phyloP scores from a whole-genome alignment of 163 green algal genomes.

The Prototheca wickerhamii region DNA sequence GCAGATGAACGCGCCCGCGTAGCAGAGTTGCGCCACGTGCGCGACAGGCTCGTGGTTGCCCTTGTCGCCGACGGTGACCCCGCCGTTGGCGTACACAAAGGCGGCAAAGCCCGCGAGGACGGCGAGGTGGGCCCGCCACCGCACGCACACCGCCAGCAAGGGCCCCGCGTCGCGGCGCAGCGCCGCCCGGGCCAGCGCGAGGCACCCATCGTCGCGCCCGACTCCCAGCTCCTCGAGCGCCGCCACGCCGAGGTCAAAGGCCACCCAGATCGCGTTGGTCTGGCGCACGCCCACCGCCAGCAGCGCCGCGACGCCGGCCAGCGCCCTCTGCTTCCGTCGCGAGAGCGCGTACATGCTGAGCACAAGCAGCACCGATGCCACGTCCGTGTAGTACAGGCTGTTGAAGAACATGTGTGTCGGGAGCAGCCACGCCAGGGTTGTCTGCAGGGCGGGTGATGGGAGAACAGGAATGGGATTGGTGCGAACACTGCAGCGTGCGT shows the following conservation, averaged over 20 bases:
- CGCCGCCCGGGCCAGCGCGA: not conserved
- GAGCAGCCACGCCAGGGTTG: not conserved
- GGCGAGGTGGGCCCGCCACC: not conserved
- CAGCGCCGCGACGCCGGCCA: slow-evolving; percentile 32
- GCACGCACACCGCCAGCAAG: not conserved
- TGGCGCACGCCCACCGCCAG: slow-evolving; percentile 67
- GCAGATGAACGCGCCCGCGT: slow-evolving; percentile 24
- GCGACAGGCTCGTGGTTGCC: slow-evolving; percentile 51
- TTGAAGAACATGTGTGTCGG: slow-evolving; percentile 83
- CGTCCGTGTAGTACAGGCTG: slow-evolving; percentile 92
- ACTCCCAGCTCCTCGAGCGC: slow-evolving; percentile 17
- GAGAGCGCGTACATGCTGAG: slow-evolving; percentile 48
- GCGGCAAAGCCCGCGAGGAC: slow-evolving; percentile 46
- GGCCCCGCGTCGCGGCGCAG: not conserved
- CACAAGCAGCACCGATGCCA: slow-evolving; percentile 54
- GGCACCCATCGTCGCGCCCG: not conserved
- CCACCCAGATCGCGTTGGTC: slow-evolving; percentile 87
- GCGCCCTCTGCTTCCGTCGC: not conserved
- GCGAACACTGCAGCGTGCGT: not conserved
- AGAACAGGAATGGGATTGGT: not conserved
- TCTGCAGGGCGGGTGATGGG: not conserved
- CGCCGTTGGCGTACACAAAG: slow-evolving; percentile 69
- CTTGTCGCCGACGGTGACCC: slow-evolving; percentile 73
- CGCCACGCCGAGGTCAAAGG: slow-evolving; percentile 50
- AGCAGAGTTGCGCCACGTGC: slow-evolving; percentile 71